Evolutionary conservation across 2,329 filamentous ascomycete species (phyloP).

Genomic region (Sclerotiophoma versabilis): DNA sequence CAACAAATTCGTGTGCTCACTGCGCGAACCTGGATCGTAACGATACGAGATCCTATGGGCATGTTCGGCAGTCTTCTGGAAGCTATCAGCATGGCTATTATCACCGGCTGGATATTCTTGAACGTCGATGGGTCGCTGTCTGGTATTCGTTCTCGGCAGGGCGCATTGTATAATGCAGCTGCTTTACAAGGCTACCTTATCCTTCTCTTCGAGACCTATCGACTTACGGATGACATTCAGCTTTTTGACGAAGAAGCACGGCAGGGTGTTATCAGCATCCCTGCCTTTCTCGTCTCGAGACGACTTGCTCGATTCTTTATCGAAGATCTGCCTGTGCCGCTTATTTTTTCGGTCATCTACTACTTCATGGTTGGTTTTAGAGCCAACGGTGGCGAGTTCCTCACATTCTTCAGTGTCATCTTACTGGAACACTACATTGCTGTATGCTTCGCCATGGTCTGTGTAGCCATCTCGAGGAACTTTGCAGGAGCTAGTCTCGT

Average conservation of each 20-base stretch:
- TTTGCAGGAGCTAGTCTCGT: constrained; percentile 76
- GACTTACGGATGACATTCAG: constrained; percentile 75
- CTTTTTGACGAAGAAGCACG: constrained; percentile 78
- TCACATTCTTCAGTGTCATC: constrained; percentile 73
- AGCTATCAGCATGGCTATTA: constrained; percentile 72
- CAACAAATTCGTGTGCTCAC: constrained; percentile 73
- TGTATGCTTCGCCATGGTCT: constrained; percentile 73
- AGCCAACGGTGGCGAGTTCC: constrained; percentile 68
- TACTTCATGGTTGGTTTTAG: constrained; percentile 83
- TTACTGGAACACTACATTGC: constrained; percentile 76
- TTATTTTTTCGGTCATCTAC: constrained; percentile 73
- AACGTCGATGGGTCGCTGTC: constrained; percentile 69
- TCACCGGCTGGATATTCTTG: constrained; percentile 77
- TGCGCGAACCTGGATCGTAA: constrained; percentile 72
- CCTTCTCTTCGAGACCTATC: constrained; percentile 77
- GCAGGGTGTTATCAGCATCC: constrained; percentile 73
- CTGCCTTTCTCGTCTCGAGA: constrained; percentile 74
- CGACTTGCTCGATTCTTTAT: constrained; percentile 72
- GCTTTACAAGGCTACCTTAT: constrained; percentile 79
- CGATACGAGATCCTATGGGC: constrained; percentile 78
- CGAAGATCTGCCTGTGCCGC: constrained; percentile 75
- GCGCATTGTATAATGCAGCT: constrained; percentile 74
- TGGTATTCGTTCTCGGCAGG: constrained; percentile 76
- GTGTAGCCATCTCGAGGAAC: constrained; percentile 69
- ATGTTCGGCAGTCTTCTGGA: constrained; percentile 74